These are phyloP conservation scores for Fusarium subtropicale DNA, from an alignment of 2,329 filamentous ascomycete genomes.

Conservation along the genomic window DNA sequence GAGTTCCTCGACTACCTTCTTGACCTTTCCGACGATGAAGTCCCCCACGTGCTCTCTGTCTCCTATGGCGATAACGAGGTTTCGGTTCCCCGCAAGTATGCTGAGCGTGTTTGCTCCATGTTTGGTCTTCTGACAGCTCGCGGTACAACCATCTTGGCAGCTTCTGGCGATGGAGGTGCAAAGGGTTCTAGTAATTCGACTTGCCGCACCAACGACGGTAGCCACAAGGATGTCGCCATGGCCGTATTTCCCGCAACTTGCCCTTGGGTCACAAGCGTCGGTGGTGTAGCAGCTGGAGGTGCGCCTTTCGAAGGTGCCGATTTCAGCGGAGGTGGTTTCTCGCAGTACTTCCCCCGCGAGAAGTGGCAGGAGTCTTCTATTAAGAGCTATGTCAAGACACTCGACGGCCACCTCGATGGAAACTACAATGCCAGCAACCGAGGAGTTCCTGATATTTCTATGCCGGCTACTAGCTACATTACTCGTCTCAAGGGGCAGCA, in stretches of 20 bases:
- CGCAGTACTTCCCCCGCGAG: conserved; percentile 60
- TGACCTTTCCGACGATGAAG: conserved; percentile 54
- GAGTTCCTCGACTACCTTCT: conserved; percentile 65
- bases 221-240: conserved; percentile 65
- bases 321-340: conserved; percentile 66
- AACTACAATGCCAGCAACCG: conserved; percentile 61
- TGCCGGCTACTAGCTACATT: conserved; percentile 68
- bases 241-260: conserved; percentile 75
- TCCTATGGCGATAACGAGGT: conserved; percentile 71
- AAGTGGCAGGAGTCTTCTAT: conserved; percentile 60
- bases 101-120: conserved; percentile 63
- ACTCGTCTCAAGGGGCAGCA: conserved; percentile 50
- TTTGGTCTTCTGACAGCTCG: conserved; percentile 66
- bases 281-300: conserved; percentile 61
- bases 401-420: conserved; percentile 57
- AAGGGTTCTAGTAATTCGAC: conserved; percentile 59
- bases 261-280: conserved; percentile 75
- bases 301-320: conserved; percentile 56
- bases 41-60: conserved; percentile 68
- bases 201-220: conserved; percentile 70
- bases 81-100: conserved; percentile 64
- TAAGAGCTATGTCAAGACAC: conserved; percentile 53
- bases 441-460: conserved; percentile 64
- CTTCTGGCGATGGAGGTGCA: conserved; percentile 64
- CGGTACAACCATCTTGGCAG: conserved; percentile 63